phyloP scores from a whole-genome alignment of 345 rosid genomes.

The Carallia brachiata region DNA sequence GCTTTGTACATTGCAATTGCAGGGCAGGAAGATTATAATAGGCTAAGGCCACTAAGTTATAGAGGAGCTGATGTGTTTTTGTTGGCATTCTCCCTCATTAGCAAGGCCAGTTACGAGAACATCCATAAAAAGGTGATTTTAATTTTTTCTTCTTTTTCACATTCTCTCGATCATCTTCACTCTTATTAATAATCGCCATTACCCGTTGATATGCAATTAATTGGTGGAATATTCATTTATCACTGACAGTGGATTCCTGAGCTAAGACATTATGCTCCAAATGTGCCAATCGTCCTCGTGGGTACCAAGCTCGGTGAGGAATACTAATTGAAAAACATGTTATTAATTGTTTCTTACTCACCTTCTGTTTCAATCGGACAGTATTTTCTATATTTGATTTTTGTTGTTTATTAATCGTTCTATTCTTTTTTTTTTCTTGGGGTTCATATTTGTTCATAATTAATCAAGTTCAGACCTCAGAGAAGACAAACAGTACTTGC shows the following conservation, averaged over 20 bases:
- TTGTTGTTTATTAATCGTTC: neutral
- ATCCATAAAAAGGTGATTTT: constrained; percentile 58
- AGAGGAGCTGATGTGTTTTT: constrained; percentile 89
- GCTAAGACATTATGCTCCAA: constrained; percentile 72
- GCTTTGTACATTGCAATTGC: constrained; percentile 15
- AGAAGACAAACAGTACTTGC: constrained; percentile 56
- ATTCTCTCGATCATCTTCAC: neutral
- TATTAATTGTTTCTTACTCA: neutral
- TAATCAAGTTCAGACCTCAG: constrained; percentile 48
- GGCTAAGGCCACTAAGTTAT: constrained; percentile 16
- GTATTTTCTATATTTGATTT: neutral
- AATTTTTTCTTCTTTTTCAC: neutral
- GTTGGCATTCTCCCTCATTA: constrained; percentile 69
- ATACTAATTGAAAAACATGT: neutral
- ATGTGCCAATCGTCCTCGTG: constrained; percentile 69
- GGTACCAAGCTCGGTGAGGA: constrained; percentile 75
- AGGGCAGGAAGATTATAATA: constrained; percentile 85
- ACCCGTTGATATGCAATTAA: neutral
- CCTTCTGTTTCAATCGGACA: neutral
- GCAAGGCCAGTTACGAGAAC: constrained; percentile 84
- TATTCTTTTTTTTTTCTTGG: too few species aligned
- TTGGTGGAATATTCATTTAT: neutral
- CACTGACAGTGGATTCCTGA: constrained; percentile 73
- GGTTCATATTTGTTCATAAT: neutral
- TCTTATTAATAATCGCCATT: neutral